These are phyloP conservation scores for Teratosphaeriaceae sp. DNA, from an alignment of 2,329 filamentous ascomycete genomes.

Conservation along the genomic window DNA sequence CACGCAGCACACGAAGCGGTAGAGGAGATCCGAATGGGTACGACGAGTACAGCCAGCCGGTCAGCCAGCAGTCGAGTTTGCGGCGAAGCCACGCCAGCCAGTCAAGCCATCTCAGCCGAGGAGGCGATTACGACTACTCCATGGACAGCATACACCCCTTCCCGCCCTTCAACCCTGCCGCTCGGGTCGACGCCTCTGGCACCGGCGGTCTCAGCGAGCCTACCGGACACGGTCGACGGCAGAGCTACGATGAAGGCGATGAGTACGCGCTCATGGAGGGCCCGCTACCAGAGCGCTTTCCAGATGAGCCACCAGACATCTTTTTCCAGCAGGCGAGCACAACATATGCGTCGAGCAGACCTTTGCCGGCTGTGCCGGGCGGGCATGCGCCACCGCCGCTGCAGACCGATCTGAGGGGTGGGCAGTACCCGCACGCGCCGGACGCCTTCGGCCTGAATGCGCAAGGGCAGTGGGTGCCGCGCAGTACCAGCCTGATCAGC, in stretches of 20 bases:
- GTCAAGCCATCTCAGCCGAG: constrained; percentile 29
- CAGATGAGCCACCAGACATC: constrained; percentile 70
- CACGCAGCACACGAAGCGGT: constrained; percentile 18
- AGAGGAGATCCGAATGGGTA: constrained; percentile 21
- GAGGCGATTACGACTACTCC: constrained; percentile 36
- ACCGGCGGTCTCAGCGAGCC: constrained; percentile 85
- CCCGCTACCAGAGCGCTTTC: constrained; percentile 30
- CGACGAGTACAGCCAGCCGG: constrained; percentile 31
- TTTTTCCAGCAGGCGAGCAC: constrained; percentile 84
- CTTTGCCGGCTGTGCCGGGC: constrained; percentile 58
- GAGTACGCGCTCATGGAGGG: constrained; percentile 51
- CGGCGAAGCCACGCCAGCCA: constrained; percentile 38
- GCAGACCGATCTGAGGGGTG: constrained; percentile 12
- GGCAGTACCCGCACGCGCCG: constrained; percentile 16
- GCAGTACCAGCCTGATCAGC: constrained; percentile 76
- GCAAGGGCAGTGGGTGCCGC: constrained; percentile 44
- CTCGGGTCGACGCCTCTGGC: constrained; percentile 76
- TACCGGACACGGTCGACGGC: constrained; percentile 53
- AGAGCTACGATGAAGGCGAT: constrained; percentile 91
- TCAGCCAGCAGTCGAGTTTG: constrained; percentile 39
- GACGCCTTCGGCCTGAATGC: constrained; percentile 21
- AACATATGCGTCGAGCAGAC: constrained; percentile 41
- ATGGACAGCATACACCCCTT: constrained; percentile 52
- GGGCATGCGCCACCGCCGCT: constrained; percentile 33
- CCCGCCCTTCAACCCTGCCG: constrained; percentile 50